Evolutionary conservation across 108 stramenopile genomes (phyloP).

Genomic region (Aurantiochytrium sp.): DNA sequence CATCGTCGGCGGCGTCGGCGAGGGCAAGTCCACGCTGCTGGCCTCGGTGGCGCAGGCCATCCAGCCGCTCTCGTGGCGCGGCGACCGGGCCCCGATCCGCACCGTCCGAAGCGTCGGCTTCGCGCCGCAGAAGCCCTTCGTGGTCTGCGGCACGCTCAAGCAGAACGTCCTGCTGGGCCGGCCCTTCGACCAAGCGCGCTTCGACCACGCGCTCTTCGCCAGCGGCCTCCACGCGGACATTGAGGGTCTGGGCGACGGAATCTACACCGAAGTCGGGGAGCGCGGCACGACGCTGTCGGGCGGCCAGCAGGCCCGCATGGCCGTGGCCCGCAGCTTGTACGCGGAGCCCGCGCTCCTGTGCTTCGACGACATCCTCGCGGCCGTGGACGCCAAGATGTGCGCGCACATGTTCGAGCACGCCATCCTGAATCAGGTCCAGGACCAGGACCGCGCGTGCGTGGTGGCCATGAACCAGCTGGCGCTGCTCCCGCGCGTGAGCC

Average conservation of each 20-base stretch:
- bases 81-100: no score
- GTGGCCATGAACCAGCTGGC: conserved; percentile 91
- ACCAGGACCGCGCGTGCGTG: conserved; percentile 51
- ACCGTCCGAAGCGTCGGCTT: background rate
- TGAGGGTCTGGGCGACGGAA: background rate
- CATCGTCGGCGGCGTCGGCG: background rate
- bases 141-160: conserved; percentile 15
- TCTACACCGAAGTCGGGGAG: conserved; percentile 45
- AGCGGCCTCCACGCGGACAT: conserved; percentile 35
- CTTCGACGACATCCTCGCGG: conserved; percentile 85
- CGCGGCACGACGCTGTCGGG: conserved; percentile 40
- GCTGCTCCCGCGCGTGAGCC: conserved; percentile 59
- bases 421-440: conserved; percentile 54
- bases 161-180: conserved; percentile 35
- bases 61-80: background rate
- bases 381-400: conserved; percentile 84
- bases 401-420: conserved; percentile 73
- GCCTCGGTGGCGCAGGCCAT: background rate
- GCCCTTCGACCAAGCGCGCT: background rate
- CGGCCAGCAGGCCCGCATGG: conserved; percentile 39
- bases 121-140: conserved; percentile 21
- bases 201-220: background rate
- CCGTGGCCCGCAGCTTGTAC: conserved; percentile 46
- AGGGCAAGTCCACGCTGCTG: background rate
- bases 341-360: conserved; percentile 52